These are phyloP conservation scores for Samsoniella hepiali DNA, from an alignment of 2,329 filamentous ascomycete genomes.

Conservation along the genomic window DNA sequence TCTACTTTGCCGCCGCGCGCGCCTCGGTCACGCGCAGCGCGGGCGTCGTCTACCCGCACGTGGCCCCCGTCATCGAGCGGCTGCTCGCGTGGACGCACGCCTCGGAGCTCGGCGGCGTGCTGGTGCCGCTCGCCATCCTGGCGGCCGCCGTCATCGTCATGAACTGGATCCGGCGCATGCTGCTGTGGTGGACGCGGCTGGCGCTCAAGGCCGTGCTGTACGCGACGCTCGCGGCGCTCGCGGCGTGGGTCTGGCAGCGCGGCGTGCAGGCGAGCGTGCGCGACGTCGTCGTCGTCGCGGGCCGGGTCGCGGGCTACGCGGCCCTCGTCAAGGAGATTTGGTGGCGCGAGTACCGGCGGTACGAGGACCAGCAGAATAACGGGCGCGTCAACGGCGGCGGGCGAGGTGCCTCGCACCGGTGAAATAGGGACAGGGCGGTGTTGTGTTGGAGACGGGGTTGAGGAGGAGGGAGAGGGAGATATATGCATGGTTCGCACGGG, in stretches of 20 bases:
- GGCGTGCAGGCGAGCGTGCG: conserved; percentile 62
- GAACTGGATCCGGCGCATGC: conserved; percentile 65
- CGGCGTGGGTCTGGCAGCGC: conserved; percentile 59
- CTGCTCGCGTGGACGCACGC: conserved; percentile 32
- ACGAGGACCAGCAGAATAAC: conserved; percentile 46
- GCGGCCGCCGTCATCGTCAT: conserved; percentile 63
- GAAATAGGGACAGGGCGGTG: background rate
- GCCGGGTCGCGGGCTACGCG: conserved; percentile 45
- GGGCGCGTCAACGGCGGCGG: conserved; percentile 13
- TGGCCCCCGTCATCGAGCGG: conserved; percentile 43
- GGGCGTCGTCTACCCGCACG: conserved; percentile 37
- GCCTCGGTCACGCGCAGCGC: conserved; percentile 29
- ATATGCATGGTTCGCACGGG: conserved; percentile 9
- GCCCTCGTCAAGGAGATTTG: conserved; percentile 52
- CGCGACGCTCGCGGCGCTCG: conserved; percentile 52
- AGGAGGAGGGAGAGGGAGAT: background rate
- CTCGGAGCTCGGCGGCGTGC: conserved; percentile 33
- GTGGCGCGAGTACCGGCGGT: conserved; percentile 55
- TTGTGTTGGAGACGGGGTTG: too few relatives aligned
- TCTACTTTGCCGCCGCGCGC: conserved; percentile 35
- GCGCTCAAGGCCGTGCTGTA: conserved; percentile 62
- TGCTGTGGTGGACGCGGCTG: conserved; percentile 75
- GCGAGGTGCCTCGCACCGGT: background rate
- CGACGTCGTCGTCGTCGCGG: conserved; percentile 49
- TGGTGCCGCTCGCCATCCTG: conserved; percentile 34